A percentile compares a stretch with the other conserved stretches of the same genome.
Evolutionary conservation across 2,329 filamentous ascomycete species (phyloP).

Genomic region (Simplicillium aogashimaense): DNA sequence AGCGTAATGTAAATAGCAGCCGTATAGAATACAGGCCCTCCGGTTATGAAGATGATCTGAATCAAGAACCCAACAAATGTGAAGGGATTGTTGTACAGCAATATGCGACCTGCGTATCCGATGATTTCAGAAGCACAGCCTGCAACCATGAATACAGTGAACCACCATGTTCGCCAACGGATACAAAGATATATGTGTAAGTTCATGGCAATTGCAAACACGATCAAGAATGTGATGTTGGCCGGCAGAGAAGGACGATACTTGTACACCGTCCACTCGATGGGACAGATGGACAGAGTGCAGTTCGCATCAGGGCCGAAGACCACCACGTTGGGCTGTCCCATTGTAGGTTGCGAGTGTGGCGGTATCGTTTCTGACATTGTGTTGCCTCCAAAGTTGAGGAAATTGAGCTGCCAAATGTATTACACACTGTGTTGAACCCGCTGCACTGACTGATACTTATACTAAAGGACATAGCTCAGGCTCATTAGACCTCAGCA

Average conservation of each 20-base stretch:
- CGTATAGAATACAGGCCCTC: conserved; percentile 31
- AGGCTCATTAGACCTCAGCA: too few relatives aligned
- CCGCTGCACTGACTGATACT: too few relatives aligned
- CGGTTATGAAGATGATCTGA: conserved; percentile 42
- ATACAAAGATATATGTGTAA: conserved; percentile 30
- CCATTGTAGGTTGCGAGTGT: too few relatives aligned
- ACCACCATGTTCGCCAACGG: conserved; percentile 22
- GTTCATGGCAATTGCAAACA: conserved; percentile 36
- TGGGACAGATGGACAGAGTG: conserved; percentile 35
- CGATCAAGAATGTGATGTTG: conserved; percentile 29
- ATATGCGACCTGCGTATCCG: conserved; percentile 50
- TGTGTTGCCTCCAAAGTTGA: too few relatives aligned
- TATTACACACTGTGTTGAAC: too few relatives aligned
- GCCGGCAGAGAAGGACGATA: conserved; percentile 35
- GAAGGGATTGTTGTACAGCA: conserved; percentile 48
- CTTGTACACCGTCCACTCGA: conserved; percentile 33
- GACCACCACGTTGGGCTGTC: too few relatives aligned
- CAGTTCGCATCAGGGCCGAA: conserved; percentile 40
- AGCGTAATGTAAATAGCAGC: conserved; percentile 58
- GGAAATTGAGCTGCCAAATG: too few relatives aligned
- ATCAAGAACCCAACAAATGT: conserved; percentile 49
- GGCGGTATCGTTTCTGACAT: too few relatives aligned
- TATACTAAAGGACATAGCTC: too few relatives aligned
- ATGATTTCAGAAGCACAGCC: conserved; percentile 14
- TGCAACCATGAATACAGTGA: too few relatives aligned